These are phyloP conservation scores for Boeremia exigua DNA, from an alignment of 2,329 filamentous ascomycete genomes.

Conservation along the genomic window DNA sequence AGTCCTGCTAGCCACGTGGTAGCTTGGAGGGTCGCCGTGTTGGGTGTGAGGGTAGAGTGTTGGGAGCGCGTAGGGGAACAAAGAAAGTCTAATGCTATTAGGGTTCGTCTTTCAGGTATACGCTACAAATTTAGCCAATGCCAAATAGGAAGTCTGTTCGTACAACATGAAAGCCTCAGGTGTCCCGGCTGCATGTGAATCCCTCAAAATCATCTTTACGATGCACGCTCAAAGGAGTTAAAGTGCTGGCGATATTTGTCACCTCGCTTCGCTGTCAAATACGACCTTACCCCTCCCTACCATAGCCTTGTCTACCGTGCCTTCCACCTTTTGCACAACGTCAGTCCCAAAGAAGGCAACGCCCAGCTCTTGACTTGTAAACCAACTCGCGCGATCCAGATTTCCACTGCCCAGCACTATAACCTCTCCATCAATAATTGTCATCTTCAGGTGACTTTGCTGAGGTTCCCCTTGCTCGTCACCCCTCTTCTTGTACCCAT, in stretches of 20 bases:
- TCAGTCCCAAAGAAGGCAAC: slow-evolving; percentile 60
- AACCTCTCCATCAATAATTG: slow-evolving; percentile 71
- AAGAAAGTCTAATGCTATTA: no score
- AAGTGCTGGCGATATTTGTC: background rate
- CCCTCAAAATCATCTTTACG: background rate
- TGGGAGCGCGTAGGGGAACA: no score
- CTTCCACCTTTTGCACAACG: slow-evolving; percentile 45
- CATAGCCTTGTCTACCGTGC: slow-evolving; percentile 32
- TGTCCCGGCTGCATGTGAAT: background rate
- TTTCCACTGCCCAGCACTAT: slow-evolving; percentile 80
- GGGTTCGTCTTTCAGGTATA: no score
- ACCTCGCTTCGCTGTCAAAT: slow-evolving; percentile 27
- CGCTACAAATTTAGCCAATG: no score
- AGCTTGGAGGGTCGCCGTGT: no score
- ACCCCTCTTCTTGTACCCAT: slow-evolving; percentile 32
- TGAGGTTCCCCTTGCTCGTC: slow-evolving; percentile 63
- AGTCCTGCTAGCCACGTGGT: no score
- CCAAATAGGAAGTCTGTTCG: no score
- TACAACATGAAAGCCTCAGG: no score
- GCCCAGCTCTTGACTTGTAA: slow-evolving; percentile 83
- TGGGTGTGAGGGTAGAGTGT: no score
- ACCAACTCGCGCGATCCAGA: slow-evolving; percentile 85
- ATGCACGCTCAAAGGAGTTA: background rate
- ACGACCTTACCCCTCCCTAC: slow-evolving; percentile 31
- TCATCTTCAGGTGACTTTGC: slow-evolving; percentile 79